Evolutionary conservation across 352 stramenopile species (phyloP), one percentile per base, ranked within the genome.

Genomic region (Globisporangium middletonii): DNA sequence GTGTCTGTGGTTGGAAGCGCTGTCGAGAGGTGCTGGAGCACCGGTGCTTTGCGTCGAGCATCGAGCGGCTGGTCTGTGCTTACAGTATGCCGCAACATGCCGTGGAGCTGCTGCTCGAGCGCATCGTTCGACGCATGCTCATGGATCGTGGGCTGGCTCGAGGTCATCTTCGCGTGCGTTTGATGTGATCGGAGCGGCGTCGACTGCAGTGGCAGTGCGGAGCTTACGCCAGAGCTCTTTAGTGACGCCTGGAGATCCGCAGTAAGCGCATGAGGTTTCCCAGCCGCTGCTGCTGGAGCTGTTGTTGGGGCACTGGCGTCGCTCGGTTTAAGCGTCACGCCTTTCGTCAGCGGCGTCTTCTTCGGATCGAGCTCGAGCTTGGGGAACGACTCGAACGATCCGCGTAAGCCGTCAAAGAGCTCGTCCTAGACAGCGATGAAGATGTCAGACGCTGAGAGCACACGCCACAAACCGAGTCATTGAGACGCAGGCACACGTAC

Each of bases 281-380:
- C 41, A n/a, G 41, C 12, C 5, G 3, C 41, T n/a, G 4, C 12
- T 45, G 41, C 43, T 48, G 27, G 26, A 15, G 26, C 27, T 53
- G 47, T 26, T 48, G 43, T 16, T 41, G 11, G 9, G 26, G 23
- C 45, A n/a, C 19, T 6, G 38, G 60, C 45, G n/a, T 63, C 56
- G 41, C 55, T 49, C 54, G 43, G 41, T 58, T 45, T 47, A 72
- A 85, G 26, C 6, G 63, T 66, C 38, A 88, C 77, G 7, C 77
- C 75, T 53, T 82, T 82, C 2, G 71, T 49, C 1, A 88, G 64
- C 23, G 58, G 57, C 23, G 73, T 78, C 43, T 63, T 77, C 35
- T 69, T 61, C 2, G 74, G 65, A 55, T 85, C 64, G 37, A 86
- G 46, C 50, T 68, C 60, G 12, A 86, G 66, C 27, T 59, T 68